Base-by-base conservation (phyloP, 2,329 filamentous ascomycete species). In the Paecilomyces variotii region DNA sequence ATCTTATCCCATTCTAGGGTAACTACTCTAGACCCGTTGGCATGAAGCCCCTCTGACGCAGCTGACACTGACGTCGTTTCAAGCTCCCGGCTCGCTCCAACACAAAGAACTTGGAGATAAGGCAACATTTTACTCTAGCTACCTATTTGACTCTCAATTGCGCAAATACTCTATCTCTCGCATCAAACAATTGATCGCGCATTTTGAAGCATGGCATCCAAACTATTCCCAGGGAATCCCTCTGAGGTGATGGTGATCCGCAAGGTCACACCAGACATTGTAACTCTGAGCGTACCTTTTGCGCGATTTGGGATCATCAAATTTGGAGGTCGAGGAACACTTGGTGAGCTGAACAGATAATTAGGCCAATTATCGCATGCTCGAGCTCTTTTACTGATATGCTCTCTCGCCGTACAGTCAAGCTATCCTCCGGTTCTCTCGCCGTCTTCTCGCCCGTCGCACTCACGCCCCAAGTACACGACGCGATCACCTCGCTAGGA, bases 381-480 rank as follows among this genome's bases (percentile, higher is more conserved):
- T 54, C 28, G 51, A 6, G 0, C 3, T 34, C 27, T 9, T 14
- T 14, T 27, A 34, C 53, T 26, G 30, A 62, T 30, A 52, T 55
- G 4, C 19, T 45, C 54, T 39, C 58, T 60, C 59, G n/a, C 61
- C 50, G 50, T 24, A 56, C 64, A 91, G 91, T 96, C 60, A 88
- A 87, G 65, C 84, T 99, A 65, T 82, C 85, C 59, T 87, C 86
- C 9, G 91, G 91, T 58, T 79, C 83, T 53, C 84, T 97, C 49
- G 90, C 91, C 64, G 87, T 97, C 72, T 97, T 97, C 82, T 96
- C 91, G 0, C 94, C 94, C 19, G 89, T 94, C 24, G 89, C 88
- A 12, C 82, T 97, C 58, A 97, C 92, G 2, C 82, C 87, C 2
- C 85, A 87, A 59, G 86, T 91, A 45, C 85, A 82, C 61, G 78